A percentile compares a stretch with the other conserved stretches of the same genome.
Conservation (phyloP, 352 stramenopile genomes). For the Phytopythium chamaehyphon region DNA sequence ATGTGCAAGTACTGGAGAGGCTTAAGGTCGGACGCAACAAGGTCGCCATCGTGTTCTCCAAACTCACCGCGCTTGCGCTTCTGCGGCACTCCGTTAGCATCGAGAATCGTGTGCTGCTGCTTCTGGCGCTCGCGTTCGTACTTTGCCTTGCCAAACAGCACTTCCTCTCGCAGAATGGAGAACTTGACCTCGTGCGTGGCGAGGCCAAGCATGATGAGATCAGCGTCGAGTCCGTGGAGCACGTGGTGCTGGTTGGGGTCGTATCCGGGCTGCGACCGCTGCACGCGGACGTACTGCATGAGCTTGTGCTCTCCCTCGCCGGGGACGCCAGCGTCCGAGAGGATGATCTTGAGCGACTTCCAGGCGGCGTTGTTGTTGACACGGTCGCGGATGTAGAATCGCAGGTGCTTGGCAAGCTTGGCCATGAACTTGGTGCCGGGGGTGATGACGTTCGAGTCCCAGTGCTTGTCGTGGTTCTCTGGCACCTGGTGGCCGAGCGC, state of each 20-base stretch:
- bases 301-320: constrained; percentile 99
- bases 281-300: constrained; percentile 96
- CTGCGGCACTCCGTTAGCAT: constrained; percentile 66
- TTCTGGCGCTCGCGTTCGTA: constrained; percentile 70
- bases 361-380: constrained; percentile 93
- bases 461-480: constrained; percentile 79
- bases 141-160: constrained; percentile 84
- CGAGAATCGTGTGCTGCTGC: constrained; percentile 53
- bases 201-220: constrained; percentile 99
- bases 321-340: constrained; percentile 95
- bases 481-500: constrained; percentile 84
- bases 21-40: constrained; percentile 87
- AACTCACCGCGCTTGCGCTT: constrained; percentile 77
- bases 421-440: constrained; percentile 98
- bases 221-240: constrained; percentile 97
- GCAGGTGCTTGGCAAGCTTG: constrained; percentile 88
- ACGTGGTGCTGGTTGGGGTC: constrained; percentile 97
- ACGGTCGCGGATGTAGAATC: constrained; percentile 92
- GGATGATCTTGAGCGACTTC: constrained; percentile 95
- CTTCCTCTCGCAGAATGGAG: constrained; percentile 96
- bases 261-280: constrained; percentile 94
- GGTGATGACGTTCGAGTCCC: constrained; percentile 99
- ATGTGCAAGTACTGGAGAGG: constrained; percentile 94
- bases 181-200: constrained; percentile 99
- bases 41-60: constrained; percentile 72